Conservation (phyloP, 2,329 filamentous ascomycete species). For the Nannizziopsis arthrosporioides region DNA sequence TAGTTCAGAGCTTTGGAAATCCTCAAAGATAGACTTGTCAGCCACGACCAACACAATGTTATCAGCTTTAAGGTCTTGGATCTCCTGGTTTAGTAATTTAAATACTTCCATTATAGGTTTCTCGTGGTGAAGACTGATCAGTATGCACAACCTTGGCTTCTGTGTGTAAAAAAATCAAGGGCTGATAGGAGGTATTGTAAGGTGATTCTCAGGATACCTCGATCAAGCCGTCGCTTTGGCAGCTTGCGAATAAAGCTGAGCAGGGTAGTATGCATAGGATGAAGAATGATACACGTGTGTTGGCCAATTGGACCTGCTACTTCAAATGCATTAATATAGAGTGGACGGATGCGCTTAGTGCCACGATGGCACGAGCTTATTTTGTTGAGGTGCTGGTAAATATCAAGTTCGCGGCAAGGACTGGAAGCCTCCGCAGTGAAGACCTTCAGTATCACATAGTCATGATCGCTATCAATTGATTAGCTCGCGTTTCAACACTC, state of each 20-base stretch:
- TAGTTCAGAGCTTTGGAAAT: not conserved
- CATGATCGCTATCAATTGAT: not conserved
- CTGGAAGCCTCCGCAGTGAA: not conserved
- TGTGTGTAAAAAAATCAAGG: slow-evolving; percentile 24
- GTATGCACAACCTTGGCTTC: slow-evolving; percentile 21
- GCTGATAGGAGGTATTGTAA: slow-evolving; percentile 18
- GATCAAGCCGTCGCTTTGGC: slow-evolving; percentile 15
- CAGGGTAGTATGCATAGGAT: slow-evolving; percentile 6
- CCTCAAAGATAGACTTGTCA: not conserved
- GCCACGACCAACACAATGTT: not conserved
- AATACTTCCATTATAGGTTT: not conserved
- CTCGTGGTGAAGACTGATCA: slow-evolving; percentile 12
- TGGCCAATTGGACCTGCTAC: not conserved
- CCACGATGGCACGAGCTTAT: slow-evolving; percentile 10
- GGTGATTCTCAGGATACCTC: slow-evolving; percentile 18
- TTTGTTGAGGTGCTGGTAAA: slow-evolving; percentile 9
- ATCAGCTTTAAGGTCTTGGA: slow-evolving; percentile 1
- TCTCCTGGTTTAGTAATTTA: not conserved
- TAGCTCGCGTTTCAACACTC: not conserved
- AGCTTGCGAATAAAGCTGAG: slow-evolving; percentile 1
- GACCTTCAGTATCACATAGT: not conserved
- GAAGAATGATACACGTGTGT: slow-evolving; percentile 1
- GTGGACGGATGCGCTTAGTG: not conserved
- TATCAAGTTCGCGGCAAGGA: not conserved
- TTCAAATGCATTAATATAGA: slow-evolving; percentile 12